Evolutionary conservation across 768 basidiomycete genomes (phyloP).

Genomic region (Naematelia encephala): DNA sequence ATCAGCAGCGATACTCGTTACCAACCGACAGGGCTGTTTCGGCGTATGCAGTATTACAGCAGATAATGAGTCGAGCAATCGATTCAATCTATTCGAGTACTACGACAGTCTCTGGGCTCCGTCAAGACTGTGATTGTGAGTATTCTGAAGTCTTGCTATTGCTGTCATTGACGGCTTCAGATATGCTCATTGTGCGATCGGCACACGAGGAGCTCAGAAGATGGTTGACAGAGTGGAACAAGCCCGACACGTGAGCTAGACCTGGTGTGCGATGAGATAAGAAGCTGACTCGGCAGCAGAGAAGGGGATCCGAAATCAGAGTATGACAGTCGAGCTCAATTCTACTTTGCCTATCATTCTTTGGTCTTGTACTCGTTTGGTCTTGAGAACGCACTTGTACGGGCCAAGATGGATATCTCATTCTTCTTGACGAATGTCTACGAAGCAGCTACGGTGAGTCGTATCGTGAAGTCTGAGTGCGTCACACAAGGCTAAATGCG

Average conservation of each 20-base stretch:
- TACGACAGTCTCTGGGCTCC: slow-evolving; percentile 73
- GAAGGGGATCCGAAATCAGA: slow-evolving; percentile 17
- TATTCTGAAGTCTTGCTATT: slow-evolving; percentile 46
- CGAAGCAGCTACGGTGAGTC: slow-evolving; percentile 44
- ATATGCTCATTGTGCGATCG: slow-evolving; percentile 48
- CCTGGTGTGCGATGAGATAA: neutral
- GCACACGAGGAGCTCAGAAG: slow-evolving; percentile 44
- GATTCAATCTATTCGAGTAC: slow-evolving; percentile 82
- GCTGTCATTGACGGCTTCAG: slow-evolving; percentile 56
- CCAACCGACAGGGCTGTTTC: slow-evolving; percentile 67
- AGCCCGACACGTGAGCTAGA: slow-evolving; percentile 19
- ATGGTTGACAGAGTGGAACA: slow-evolving; percentile 42
- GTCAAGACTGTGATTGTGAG: slow-evolving; percentile 74
- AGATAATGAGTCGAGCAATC: slow-evolving; percentile 79
- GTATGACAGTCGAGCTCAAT: slow-evolving; percentile 54
- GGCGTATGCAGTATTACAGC: slow-evolving; percentile 82
- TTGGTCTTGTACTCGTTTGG: slow-evolving; percentile 94
- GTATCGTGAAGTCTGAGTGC: too few species aligned
- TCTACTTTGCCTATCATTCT: slow-evolving; percentile 75
- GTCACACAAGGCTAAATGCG: neutral
- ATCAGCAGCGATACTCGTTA: slow-evolving; percentile 61
- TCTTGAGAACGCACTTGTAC: slow-evolving; percentile 88
- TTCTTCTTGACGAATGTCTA: slow-evolving; percentile 49
- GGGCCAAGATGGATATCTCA: slow-evolving; percentile 48
- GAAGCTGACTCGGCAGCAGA: neutral